These are phyloP conservation scores for Backusella tarrabulga DNA, from an alignment of 192 early-diverging fungal genomes.

Conservation along the genomic window DNA sequence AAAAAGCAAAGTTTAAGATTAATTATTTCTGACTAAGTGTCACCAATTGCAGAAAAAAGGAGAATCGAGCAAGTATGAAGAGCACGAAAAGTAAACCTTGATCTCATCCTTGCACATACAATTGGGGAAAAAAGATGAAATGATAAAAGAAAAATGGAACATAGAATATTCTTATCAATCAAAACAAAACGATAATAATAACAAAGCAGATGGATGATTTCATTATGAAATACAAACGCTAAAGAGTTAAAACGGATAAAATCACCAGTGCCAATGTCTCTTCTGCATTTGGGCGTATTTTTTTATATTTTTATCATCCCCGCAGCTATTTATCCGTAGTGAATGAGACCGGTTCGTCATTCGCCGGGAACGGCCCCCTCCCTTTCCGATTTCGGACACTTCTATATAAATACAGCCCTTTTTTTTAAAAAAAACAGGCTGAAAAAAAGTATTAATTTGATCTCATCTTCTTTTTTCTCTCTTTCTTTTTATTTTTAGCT, in stretches of 20 bases:
- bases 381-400: background rate
- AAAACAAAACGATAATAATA: background rate
- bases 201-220: background rate
- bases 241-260: conserved; percentile 5
- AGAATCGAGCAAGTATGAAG: background rate
- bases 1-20: background rate
- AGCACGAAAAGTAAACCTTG: background rate
- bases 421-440: background rate
- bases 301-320: background rate
- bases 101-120: background rate
- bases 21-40: background rate
- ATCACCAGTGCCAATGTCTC: background rate
- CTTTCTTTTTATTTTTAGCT: background rate
- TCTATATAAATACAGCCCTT: conserved; percentile 5
- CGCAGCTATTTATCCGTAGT: background rate
- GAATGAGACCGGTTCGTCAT: background rate
- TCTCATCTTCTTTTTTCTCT: background rate
- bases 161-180: background rate
- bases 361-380: conserved; percentile 6
- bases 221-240: background rate
- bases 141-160: conserved; percentile 4
- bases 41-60: conserved; percentile 1
- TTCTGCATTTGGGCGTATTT: conserved; percentile 3
- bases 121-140: background rate
- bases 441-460: background rate